A percentile compares a stretch with the other conserved stretches of the same genome.
phyloP scores from a whole-genome alignment of 179 eudicot species.

The Beta corolliflora region DNA sequence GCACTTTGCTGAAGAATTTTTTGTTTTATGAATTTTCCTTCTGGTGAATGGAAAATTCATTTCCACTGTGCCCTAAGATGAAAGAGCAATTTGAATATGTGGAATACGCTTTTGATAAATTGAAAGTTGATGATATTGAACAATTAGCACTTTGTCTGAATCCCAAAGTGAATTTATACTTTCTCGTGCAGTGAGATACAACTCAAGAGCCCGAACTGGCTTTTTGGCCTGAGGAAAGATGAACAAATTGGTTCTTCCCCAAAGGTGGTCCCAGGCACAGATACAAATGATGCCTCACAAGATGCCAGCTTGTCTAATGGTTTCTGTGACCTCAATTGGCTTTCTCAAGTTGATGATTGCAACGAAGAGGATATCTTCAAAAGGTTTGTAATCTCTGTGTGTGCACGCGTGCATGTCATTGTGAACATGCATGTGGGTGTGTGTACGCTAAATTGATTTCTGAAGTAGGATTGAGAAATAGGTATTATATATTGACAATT shows the following conservation, averaged over 20 bases:
- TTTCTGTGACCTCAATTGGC: constrained; percentile 58
- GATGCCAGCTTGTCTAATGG: constrained; percentile 42
- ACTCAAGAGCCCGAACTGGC: constrained; percentile 96
- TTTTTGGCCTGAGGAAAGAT: constrained; percentile 84
- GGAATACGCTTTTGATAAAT: neutral
- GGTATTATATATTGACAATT: neutral
- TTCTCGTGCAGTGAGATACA: constrained; percentile 78
- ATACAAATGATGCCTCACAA: constrained; percentile 35
- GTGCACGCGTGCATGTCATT: neutral
- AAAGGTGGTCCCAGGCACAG: constrained; percentile 47
- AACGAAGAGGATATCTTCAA: constrained; percentile 68
- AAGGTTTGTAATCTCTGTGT: constrained; percentile 45
- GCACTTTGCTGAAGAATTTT: neutral
- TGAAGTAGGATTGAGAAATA: neutral
- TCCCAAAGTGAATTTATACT: neutral
- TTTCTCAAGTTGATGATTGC: constrained; percentile 45
- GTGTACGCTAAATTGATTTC: neutral
- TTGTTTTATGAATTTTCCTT: neutral
- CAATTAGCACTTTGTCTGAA: neutral
- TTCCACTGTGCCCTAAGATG: neutral
- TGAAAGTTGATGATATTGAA: neutral
- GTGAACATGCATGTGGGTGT: neutral
- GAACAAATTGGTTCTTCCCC: constrained; percentile 52
- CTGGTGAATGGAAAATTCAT: neutral
- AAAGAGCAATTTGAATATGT: neutral